phyloP scores from a whole-genome alignment of 768 basidiomycete genomes.

The Tulasnella calospora region DNA sequence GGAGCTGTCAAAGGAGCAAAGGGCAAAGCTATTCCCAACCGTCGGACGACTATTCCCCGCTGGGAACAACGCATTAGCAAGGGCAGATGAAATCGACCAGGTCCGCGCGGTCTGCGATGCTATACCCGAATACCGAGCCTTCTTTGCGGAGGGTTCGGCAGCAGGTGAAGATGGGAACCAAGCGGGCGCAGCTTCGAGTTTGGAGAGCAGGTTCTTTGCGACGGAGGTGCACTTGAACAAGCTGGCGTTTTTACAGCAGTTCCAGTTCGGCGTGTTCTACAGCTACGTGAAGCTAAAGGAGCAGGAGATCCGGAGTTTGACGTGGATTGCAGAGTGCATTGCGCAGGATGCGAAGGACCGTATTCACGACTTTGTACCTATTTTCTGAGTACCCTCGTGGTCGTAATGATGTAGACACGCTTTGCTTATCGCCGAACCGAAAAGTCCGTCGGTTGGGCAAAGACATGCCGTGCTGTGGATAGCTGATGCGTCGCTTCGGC shows the following conservation, averaged over 20 bases:
- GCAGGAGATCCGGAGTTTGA: constrained; percentile 82
- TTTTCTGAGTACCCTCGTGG: constrained; percentile 52
- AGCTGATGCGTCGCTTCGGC: not conserved
- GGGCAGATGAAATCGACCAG: constrained; percentile 92
- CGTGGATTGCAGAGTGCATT: constrained; percentile 97
- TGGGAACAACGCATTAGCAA: constrained; percentile 89
- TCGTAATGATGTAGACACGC: not conserved
- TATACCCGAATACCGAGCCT: constrained; percentile 81
- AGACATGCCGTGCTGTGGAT: not conserved
- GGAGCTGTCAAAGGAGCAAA: constrained; percentile 89
- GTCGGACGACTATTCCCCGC: constrained; percentile 92
- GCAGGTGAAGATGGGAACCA: constrained; percentile 32
- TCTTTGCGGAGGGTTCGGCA: constrained; percentile 61
- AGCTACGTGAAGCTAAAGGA: constrained; percentile 89
- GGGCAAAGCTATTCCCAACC: constrained; percentile 88
- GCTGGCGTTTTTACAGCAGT: constrained; percentile 91
- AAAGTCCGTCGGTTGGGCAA: not conserved
- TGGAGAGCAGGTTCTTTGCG: constrained; percentile 93
- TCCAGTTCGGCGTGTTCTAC: constrained; percentile 90
- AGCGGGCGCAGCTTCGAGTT: constrained; percentile 47
- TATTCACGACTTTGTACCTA: constrained; percentile 91
- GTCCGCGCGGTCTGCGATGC: constrained; percentile 83
- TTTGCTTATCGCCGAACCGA: not conserved
- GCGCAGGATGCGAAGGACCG: constrained; percentile 94
- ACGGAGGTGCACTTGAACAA: constrained; percentile 94